A percentile compares a stretch with the other conserved stretches of the same genome.
phyloP scores from a whole-genome alignment of 2,329 filamentous ascomycete genomes.

The Colletotrichum tropicicola region DNA sequence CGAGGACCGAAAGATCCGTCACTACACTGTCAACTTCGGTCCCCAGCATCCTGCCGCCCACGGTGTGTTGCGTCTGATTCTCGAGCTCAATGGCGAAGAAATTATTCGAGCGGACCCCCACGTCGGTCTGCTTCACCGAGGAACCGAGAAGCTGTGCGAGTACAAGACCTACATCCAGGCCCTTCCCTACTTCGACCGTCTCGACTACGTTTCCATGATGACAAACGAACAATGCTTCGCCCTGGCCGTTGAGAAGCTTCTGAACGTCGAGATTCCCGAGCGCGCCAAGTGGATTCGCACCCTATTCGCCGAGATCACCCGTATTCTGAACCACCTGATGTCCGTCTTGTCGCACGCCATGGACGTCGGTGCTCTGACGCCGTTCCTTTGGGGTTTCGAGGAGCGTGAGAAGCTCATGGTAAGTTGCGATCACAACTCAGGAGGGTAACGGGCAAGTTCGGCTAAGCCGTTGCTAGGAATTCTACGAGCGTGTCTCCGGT shows the following conservation, averaged over 20 bases:
- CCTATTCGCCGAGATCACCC: constrained; percentile 93
- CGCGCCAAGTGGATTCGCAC: constrained; percentile 97
- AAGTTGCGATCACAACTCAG: constrained; percentile 42
- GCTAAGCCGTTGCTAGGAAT: constrained; percentile 73
- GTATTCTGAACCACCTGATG: constrained; percentile 97
- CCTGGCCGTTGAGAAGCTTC: constrained; percentile 94
- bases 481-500: constrained; percentile 98
- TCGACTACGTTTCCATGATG: constrained; percentile 99
- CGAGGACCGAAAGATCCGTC: constrained; percentile 84
- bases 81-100: constrained; percentile 97
- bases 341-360: constrained; percentile 96
- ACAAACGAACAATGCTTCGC: constrained; percentile 99
- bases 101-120: constrained; percentile 97
- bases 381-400: constrained; percentile 99
- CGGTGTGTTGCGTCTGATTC: constrained; percentile 95
- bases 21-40: constrained; percentile 99
- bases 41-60: constrained; percentile 98
- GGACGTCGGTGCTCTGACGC: constrained; percentile 97
- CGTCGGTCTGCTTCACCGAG: constrained; percentile 93
- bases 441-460: background rate
- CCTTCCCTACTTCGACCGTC: constrained; percentile 96
- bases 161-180: constrained; percentile 99
- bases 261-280: constrained; percentile 95
- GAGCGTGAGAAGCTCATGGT: constrained; percentile 99
- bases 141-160: constrained; percentile 99